Conservation (phyloP, 306 rosid species). For the Quercus engelmannii region DNA sequence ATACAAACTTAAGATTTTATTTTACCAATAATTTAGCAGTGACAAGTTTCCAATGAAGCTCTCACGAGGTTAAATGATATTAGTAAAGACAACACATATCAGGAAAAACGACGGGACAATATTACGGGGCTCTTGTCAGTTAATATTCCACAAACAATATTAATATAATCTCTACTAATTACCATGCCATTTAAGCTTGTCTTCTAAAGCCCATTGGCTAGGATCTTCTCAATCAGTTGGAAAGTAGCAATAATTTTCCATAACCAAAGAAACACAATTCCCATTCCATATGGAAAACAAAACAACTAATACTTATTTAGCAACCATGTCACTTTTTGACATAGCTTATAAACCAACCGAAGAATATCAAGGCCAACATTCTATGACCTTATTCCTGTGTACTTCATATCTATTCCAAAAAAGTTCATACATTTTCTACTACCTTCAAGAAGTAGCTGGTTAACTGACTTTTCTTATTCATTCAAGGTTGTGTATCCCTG, state of each 20-base stretch:
- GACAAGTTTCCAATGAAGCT: not conserved
- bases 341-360: conserved; percentile 8
- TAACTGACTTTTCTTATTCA: conserved; percentile 29
- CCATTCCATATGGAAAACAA: not conserved
- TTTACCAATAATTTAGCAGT: not conserved
- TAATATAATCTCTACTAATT: not conserved
- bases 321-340: not conserved
- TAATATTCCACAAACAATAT: not conserved
- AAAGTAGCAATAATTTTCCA: not conserved
- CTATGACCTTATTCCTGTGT: not conserved
- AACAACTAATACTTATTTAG: not conserved
- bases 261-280: conserved; percentile 2
- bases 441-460: conserved; percentile 26
- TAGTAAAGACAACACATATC: not conserved
- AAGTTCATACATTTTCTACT: conserved; percentile 7
- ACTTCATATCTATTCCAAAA: not conserved
- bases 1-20: not conserved
- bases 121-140: not conserved
- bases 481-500: conserved; percentile 14
- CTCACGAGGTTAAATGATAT: not conserved
- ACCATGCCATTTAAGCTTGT: conserved; percentile 3
- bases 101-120: not conserved
- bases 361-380: conserved; percentile 15
- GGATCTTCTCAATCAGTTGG: not conserved
- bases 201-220: not conserved